phyloP scores from a whole-genome alignment of 1,284 basidiomycete species.

The Tilletia indica region DNA sequence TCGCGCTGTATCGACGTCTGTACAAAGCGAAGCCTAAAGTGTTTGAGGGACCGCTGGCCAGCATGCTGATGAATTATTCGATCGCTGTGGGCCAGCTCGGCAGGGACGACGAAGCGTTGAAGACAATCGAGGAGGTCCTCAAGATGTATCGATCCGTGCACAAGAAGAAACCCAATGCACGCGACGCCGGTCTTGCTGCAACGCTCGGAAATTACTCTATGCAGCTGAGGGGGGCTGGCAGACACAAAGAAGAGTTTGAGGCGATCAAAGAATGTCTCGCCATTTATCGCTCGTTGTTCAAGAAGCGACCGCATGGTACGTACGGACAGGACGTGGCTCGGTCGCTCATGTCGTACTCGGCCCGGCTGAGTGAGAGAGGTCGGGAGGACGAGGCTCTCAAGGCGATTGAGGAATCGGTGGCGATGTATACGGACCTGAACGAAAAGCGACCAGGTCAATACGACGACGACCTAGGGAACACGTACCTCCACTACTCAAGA shows the following conservation, averaged over 20 bases:
- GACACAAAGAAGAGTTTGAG: neutral
- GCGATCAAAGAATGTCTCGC: neutral
- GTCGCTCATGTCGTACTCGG: too few relatives aligned
- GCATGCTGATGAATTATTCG: neutral
- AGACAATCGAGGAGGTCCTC: neutral
- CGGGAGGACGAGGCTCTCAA: too few relatives aligned
- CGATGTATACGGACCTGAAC: too few relatives aligned
- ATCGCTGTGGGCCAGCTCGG: neutral
- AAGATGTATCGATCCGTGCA: neutral
- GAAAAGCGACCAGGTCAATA: neutral
- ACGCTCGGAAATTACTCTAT: neutral
- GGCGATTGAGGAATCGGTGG: too few relatives aligned
- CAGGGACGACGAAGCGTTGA: neutral
- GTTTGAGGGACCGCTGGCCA: neutral
- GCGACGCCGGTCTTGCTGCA: neutral
- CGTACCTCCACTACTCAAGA: neutral
- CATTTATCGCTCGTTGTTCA: too few relatives aligned
- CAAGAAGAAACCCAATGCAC: neutral
- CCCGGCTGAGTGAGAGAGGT: too few relatives aligned
- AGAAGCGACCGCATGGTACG: too few relatives aligned
- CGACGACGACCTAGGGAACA: neutral
- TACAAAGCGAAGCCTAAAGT: neutral
- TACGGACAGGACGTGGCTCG: too few relatives aligned
- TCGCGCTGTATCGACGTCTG: too few relatives aligned
- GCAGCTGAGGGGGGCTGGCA: neutral